Percentiles rank a stretch among this genome's conserved stretches.
phyloP scores from a whole-genome alignment of 169 alveolate genomes.

The Plasmodium billcollinsi region DNA sequence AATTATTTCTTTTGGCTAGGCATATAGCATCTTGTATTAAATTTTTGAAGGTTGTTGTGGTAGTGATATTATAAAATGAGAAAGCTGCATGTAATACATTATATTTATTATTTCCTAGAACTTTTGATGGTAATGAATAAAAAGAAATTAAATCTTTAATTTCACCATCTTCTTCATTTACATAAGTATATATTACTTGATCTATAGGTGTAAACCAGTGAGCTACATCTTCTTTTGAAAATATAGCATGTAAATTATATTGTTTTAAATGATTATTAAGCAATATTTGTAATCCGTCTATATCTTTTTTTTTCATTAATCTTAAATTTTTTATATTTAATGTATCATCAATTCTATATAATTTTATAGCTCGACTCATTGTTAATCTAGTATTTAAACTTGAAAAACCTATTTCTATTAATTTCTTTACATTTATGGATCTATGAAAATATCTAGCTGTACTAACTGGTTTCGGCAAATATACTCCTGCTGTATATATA shows the following conservation, averaged over 20 bases:
- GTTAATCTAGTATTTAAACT: conserved; percentile 90
- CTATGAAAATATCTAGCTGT: conserved; percentile 92
- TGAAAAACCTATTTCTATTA: conserved; percentile 90
- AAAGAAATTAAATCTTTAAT: conserved; percentile 95
- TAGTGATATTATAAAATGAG: conserved; percentile 92
- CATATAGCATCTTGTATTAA: conserved; percentile 94
- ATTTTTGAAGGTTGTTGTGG: conserved; percentile 85
- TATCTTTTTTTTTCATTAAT: conserved; percentile 92
- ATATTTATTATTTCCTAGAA: conserved; percentile 90
- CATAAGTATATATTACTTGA: conserved; percentile 94
- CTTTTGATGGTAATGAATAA: conserved; percentile 94
- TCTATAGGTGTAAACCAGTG: conserved; percentile 93
- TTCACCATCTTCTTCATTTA: conserved; percentile 86
- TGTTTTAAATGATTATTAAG: conserved; percentile 82
- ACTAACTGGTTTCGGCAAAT: conserved; percentile 96
- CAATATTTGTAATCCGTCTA: conserved; percentile 86
- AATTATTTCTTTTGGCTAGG: conserved; percentile 92
- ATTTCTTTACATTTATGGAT: conserved; percentile 89
- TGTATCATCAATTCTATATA: conserved; percentile 88
- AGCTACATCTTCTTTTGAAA: conserved; percentile 91
- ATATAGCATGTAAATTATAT: conserved; percentile 89
- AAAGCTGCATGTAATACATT: conserved; percentile 91
- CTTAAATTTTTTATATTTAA: conserved; percentile 85
- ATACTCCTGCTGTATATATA: conserved; percentile 97
- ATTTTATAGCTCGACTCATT: conserved; percentile 91